phyloP scores from a whole-genome alignment of 176 grass and related monocot genomes.

The barley (Hordeum vulgare) region MorexV3_pseudomolecules_assembly NC_058523.1:483119759-483120258 shows the following conservation, averaged over 20 bases:
- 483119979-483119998: slow-evolving; percentile 69
- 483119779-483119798: slow-evolving; percentile 83
- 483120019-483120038: slow-evolving; percentile 75
- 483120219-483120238: too few relatives aligned
- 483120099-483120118: too few relatives aligned
- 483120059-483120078: too few relatives aligned
- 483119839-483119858: background rate
- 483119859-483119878: background rate
- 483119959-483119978: slow-evolving; percentile 81
- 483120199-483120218: too few relatives aligned
- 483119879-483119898: background rate
- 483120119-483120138: too few relatives aligned
- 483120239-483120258: too few relatives aligned
- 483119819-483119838: slow-evolving; percentile 53
- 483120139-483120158: too few relatives aligned
- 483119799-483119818: slow-evolving; percentile 81
- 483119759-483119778: slow-evolving; percentile 53
- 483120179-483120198: too few relatives aligned
- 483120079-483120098: too few relatives aligned
- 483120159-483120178: too few relatives aligned
- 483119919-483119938: slow-evolving; percentile 84
- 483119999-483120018: slow-evolving; percentile 65
- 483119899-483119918: slow-evolving; percentile 14
- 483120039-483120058: slow-evolving; percentile 36
- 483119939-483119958: slow-evolving; percentile 45